Evolutionary conservation across 2,329 filamentous ascomycete species (phyloP).

Genomic region (Clonostachys solani): DNA sequence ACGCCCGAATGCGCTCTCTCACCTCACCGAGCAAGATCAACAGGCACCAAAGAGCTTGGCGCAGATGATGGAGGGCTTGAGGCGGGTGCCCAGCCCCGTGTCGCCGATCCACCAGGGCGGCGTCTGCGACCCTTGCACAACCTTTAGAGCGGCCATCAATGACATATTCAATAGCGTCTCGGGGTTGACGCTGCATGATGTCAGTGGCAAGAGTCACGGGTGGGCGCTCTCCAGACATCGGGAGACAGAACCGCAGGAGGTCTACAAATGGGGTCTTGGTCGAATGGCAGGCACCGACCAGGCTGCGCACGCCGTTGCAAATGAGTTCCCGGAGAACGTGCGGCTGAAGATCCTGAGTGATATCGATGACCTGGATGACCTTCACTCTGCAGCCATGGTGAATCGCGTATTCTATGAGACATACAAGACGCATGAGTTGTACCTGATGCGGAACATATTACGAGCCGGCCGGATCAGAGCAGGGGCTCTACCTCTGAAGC

Average conservation of each 20-base stretch:
- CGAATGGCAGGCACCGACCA: constrained; percentile 25
- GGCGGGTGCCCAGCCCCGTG: constrained; percentile 37
- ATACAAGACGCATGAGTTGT: constrained; percentile 38
- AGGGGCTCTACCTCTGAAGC: constrained; percentile 6
- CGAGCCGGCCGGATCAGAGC: constrained; percentile 16
- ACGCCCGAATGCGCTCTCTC: constrained; percentile 3
- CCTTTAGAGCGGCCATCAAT: constrained; percentile 39
- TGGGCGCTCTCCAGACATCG: constrained; percentile 41
- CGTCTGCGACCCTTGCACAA: constrained; percentile 44
- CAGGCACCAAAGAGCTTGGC: constrained; percentile 33
- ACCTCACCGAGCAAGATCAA: constrained; percentile 5
- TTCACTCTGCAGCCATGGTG: constrained; percentile 34
- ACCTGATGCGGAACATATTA: constrained; percentile 27
- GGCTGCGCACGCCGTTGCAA: constrained; percentile 19
- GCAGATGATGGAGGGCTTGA: constrained; percentile 37
- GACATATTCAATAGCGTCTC: constrained; percentile 47
- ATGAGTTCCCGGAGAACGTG: constrained; percentile 27
- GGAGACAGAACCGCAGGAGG: constrained; percentile 25
- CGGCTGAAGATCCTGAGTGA: constrained; percentile 32
- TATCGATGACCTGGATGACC: constrained; percentile 32
- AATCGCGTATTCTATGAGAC: constrained; percentile 36
- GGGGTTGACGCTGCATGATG: constrained; percentile 43
- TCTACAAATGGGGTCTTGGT: constrained; percentile 16
- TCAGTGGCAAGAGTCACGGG: constrained; percentile 41
- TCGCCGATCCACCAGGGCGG: constrained; percentile 31